Evolutionary conservation across 208 protist genomes (phyloP).

Genomic region (Crithidia mellificae): DNA sequence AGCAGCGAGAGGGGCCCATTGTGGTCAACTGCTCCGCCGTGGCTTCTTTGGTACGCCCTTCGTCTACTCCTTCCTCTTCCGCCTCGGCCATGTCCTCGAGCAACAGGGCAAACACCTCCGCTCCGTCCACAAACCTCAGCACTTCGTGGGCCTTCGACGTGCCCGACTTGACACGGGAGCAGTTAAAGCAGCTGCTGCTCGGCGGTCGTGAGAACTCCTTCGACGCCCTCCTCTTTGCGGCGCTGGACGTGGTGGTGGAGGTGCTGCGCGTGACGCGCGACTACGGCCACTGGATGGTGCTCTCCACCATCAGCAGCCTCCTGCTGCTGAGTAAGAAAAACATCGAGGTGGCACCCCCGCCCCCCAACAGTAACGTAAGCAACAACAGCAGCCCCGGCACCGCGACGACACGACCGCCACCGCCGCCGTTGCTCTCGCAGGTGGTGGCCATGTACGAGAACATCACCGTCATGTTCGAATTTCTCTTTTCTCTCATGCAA

Average conservation of each 20-base stretch:
- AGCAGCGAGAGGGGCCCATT: slow-evolving; percentile 4
- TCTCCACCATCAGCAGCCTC: slow-evolving; percentile 47
- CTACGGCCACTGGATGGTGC: slow-evolving; percentile 58
- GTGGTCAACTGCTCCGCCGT: slow-evolving; percentile 18
- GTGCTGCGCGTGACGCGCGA: slow-evolving; percentile 41
- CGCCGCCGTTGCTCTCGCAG: slow-evolving; percentile 17
- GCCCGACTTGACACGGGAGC: slow-evolving; percentile 26
- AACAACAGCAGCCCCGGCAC: not conserved
- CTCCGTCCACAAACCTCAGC: not conserved
- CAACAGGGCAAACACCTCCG: not conserved
- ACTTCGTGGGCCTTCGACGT: slow-evolving; percentile 38
- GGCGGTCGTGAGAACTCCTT: slow-evolving; percentile 56
- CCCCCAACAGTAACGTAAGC: not conserved
- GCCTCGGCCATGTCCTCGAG: too few relatives aligned
- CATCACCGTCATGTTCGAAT: slow-evolving; percentile 44
- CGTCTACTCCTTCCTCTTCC: not conserved
- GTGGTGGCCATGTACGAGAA: slow-evolving; percentile 80
- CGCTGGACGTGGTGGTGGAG: slow-evolving; percentile 62
- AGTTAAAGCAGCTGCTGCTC: slow-evolving; percentile 40
- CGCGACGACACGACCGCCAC: not conserved
- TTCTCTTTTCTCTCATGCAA: slow-evolving; percentile 36
- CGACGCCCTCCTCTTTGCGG: slow-evolving; percentile 53
- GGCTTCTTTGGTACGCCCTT: slow-evolving; percentile 5
- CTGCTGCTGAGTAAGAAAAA: slow-evolving; percentile 47
- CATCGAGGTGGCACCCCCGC: slow-evolving; percentile 8